These are phyloP conservation scores for Grosmannia penicillata DNA, from an alignment of 2,329 filamentous ascomycete species.

Conservation along the genomic window DNA sequence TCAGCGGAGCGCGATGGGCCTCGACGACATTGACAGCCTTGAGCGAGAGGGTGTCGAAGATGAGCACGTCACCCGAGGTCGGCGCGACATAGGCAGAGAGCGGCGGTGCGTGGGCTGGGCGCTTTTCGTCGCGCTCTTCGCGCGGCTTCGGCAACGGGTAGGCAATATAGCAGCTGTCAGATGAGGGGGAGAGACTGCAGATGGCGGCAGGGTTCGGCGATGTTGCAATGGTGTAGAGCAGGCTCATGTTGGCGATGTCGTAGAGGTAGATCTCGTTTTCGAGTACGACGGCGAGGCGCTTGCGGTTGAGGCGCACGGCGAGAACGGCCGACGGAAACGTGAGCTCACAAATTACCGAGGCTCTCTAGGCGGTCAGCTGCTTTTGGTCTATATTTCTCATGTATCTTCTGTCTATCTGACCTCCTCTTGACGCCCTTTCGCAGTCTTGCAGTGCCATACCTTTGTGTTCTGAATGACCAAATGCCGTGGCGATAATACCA, in stretches of 20 bases:
- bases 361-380: conserved; percentile 27
- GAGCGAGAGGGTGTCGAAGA: conserved; percentile 79
- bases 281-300: conserved; percentile 80
- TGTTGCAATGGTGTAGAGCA: conserved; percentile 82
- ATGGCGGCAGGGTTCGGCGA: conserved; percentile 88
- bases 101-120: conserved; percentile 75
- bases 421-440: too few relatives aligned
- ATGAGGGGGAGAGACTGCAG: conserved; percentile 83
- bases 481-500: conserved; percentile 81
- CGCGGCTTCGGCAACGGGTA: conserved; percentile 73
- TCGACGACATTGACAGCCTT: conserved; percentile 94
- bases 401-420: too few relatives aligned
- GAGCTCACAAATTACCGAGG: conserved; percentile 89
- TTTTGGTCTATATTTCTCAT: too few relatives aligned
- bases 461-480: conserved; percentile 97
- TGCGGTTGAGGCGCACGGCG: conserved; percentile 85
- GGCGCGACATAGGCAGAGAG: conserved; percentile 63
- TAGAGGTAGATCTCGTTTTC: conserved; percentile 97
- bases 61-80: conserved; percentile 79
- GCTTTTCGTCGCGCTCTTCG: conserved; percentile 39
- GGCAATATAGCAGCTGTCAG: conserved; percentile 88
- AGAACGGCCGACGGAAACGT: conserved; percentile 96
- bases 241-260: conserved; percentile 96
- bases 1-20: conserved; percentile 82
- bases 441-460: conserved; percentile 40